Percentiles rank a stretch among this genome's conserved stretches.
phyloP scores from a whole-genome alignment of 306 rosid genomes.

The Abrus precatorius region DNA sequence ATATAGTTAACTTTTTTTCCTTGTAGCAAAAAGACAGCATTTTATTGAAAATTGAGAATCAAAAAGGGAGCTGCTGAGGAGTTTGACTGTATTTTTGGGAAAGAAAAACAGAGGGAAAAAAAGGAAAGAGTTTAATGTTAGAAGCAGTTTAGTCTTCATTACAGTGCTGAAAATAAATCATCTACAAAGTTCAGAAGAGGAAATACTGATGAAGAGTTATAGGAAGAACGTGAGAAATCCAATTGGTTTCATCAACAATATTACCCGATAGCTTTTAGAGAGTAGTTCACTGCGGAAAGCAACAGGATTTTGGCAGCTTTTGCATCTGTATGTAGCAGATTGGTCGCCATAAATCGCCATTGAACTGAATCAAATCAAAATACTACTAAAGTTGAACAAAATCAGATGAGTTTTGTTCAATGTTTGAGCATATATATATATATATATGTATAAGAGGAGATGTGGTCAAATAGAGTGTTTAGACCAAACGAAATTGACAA shows the following conservation, averaged over 20 bases:
- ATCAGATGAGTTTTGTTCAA: not conserved
- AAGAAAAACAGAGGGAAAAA: not conserved
- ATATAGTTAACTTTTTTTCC: too few species aligned
- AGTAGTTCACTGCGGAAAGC: conserved; percentile 47
- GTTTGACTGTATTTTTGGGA: not conserved
- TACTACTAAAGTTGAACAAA: not conserved
- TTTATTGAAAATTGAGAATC: not conserved
- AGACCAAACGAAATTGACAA: not conserved
- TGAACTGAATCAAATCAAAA: not conserved
- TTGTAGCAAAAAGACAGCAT: too few species aligned
- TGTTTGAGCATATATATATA: too few species aligned
- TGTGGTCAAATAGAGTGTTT: not conserved
- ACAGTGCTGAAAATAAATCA: not conserved
- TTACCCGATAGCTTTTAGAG: conserved; percentile 33
- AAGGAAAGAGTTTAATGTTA: not conserved
- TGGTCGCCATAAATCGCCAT: conserved; percentile 28
- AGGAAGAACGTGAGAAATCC: not conserved
- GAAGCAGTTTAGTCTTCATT: not conserved
- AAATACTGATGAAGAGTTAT: not conserved
- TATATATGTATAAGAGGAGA: not conserved
- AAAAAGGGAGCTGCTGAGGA: not conserved
- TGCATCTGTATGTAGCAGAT: conserved; percentile 43
- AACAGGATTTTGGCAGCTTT: conserved; percentile 48
- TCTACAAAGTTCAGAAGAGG: too few species aligned
- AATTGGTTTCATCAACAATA: not conserved